phyloP scores from a whole-genome alignment of 371 early-diverging fungal genomes.

The Circinella minor region DNA sequence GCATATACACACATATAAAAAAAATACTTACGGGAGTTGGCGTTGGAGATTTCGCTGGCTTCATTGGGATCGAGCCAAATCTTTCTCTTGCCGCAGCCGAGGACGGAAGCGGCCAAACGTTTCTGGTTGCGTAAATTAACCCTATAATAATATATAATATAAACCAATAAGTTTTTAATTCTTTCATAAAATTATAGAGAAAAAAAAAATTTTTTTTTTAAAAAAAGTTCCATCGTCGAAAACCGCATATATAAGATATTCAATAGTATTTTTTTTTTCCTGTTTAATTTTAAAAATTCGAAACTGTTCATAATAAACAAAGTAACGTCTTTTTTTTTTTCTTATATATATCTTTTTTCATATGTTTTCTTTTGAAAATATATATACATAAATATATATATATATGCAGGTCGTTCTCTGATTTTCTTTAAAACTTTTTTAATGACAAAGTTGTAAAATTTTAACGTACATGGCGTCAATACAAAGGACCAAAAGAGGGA shows the following conservation, averaged over 20 bases:
- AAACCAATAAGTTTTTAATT: conserved; percentile 1
- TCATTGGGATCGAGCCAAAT: conserved; percentile 99
- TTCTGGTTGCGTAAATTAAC: conserved; percentile 88
- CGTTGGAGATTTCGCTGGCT: conserved; percentile 93
- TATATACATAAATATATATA: too few relatives aligned
- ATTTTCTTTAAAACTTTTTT: too few relatives aligned
- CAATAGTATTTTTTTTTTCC: too few relatives aligned
- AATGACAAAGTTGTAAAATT: not conserved
- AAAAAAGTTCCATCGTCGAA: too few relatives aligned
- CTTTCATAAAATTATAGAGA: not conserved
- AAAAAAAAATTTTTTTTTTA: not conserved
- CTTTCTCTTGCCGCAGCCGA: conserved; percentile 99
- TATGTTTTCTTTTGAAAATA: not conserved
- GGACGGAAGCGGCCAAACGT: conserved; percentile 97
- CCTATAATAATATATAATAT: conserved; percentile 47
- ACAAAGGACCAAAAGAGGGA: conserved; percentile 13
- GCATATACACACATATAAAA: not conserved
- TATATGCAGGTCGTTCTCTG: not conserved
- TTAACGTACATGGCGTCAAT: conserved; percentile 17
- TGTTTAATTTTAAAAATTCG: not conserved
- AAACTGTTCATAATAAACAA: not conserved
- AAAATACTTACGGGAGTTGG: conserved; percentile 91
- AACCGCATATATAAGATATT: not conserved
- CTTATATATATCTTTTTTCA: not conserved
- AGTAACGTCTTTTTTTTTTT: not conserved